Conservation (phyloP, 2,329 filamentous ascomycete species). For the Plectosphaerella sp. region DNA sequence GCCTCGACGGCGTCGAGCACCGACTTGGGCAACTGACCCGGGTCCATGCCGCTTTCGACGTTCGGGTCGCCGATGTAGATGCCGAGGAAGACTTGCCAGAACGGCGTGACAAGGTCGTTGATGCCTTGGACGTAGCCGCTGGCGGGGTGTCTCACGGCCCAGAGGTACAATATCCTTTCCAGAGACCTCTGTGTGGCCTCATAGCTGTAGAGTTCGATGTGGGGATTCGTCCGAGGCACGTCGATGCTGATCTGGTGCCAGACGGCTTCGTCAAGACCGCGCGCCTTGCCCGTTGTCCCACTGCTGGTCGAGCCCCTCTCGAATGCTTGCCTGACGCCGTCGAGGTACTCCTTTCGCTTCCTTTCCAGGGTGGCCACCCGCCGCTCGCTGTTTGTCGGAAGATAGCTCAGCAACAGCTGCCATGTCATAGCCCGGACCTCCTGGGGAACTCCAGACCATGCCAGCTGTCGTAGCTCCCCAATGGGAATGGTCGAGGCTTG, state of each 20-base stretch:
- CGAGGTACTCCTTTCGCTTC: conserved; percentile 94
- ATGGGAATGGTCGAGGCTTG: conserved; percentile 88
- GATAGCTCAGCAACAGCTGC: conserved; percentile 91
- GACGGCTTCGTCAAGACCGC: conserved; percentile 88
- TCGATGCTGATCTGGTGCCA: conserved; percentile 99
- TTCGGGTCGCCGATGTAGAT: conserved; percentile 93
- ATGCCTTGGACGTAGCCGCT: conserved; percentile 98
- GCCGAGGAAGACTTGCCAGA: conserved; percentile 95
- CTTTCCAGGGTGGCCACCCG: conserved; percentile 85
- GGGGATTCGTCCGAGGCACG: conserved; percentile 91
- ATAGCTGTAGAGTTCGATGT: conserved; percentile 91
- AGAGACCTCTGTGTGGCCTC: conserved; percentile 93
- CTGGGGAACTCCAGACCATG: conserved; percentile 91
- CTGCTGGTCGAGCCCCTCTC: conserved; percentile 47
- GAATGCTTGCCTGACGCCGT: conserved; percentile 75
- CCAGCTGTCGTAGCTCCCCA: conserved; percentile 74
- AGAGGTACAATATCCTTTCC: conserved; percentile 92
- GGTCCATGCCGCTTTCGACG: conserved; percentile 93
- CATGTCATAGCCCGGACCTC: conserved; percentile 99
- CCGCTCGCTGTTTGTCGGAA: conserved; percentile 93
- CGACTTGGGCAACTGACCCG: conserved; percentile 82
- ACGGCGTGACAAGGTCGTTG: conserved; percentile 95
- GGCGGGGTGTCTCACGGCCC: conserved; percentile 95
- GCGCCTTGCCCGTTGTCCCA: conserved; percentile 38
- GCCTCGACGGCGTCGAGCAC: conserved; percentile 96